A percentile compares a stretch with the other conserved stretches of the same genome.
phyloP scores from a whole-genome alignment of 75 land plant species.

The Pinus tabuliformis region DNA sequence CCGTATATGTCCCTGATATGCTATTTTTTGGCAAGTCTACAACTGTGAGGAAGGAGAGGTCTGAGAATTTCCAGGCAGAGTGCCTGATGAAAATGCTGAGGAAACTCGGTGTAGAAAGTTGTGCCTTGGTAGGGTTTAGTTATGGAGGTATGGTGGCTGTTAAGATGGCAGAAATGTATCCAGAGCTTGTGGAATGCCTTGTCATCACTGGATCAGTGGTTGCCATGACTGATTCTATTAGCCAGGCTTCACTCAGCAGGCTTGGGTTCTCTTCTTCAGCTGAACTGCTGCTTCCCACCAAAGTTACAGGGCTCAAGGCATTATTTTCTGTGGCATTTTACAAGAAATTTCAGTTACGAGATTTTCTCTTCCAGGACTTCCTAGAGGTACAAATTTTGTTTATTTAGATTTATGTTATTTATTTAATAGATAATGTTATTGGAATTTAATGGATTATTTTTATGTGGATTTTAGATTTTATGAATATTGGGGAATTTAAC shows the following conservation, averaged over 20 bases:
- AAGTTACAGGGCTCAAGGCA: conserved; percentile 48
- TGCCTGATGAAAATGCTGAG: conserved; percentile 44
- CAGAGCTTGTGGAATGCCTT: conserved; percentile 44
- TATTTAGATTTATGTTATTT: too few relatives aligned
- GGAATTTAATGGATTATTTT: too few relatives aligned
- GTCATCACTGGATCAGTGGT: conserved; percentile 67
- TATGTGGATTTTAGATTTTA: too few relatives aligned
- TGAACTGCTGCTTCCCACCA: conserved; percentile 65
- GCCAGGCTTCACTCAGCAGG: conserved; percentile 15
- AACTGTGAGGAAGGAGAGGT: conserved; percentile 40
- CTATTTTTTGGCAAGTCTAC: neutral
- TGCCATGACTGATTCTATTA: conserved; percentile 59
- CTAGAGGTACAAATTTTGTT: conserved; percentile 39
- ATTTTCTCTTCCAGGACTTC: conserved; percentile 43
- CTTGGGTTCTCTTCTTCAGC: conserved; percentile 46
- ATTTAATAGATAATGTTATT: too few relatives aligned
- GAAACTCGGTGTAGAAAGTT: conserved; percentile 42
- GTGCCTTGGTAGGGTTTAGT: conserved; percentile 67
- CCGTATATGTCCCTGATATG: too few relatives aligned
- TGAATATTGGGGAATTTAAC: too few relatives aligned
- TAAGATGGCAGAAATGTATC: conserved; percentile 61
- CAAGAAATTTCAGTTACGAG: conserved; percentile 67
- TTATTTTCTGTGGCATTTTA: conserved; percentile 38
- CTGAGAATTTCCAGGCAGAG: conserved; percentile 68
- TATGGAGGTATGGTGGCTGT: conserved; percentile 94